These are phyloP conservation scores for Ambrosia hybrid DNA, from an alignment of 140 eudicot genomes.

Conservation along the genomic window DNA sequence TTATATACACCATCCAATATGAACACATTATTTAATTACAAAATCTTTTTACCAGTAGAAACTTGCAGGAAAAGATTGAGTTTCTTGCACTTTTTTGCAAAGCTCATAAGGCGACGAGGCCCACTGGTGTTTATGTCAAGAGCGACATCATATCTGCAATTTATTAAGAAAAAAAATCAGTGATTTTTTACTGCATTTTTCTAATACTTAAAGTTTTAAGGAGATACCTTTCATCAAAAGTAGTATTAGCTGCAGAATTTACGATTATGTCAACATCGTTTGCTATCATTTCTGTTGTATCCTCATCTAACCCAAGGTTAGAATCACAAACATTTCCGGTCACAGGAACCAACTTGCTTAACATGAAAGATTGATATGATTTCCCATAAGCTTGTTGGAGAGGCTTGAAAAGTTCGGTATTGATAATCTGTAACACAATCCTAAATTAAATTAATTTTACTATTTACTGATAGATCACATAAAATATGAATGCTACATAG, in stretches of 20 bases:
- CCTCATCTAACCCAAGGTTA: constrained; percentile 76
- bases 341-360: constrained; percentile 88
- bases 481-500: neutral
- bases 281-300: constrained; percentile 45
- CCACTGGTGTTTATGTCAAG: constrained; percentile 91
- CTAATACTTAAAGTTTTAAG: neutral
- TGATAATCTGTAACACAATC: constrained; percentile 55
- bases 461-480: constrained; percentile 1
- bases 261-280: constrained; percentile 73
- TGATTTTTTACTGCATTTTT: neutral
- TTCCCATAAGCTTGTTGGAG: constrained; percentile 80
- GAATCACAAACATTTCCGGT: constrained; percentile 85
- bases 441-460: constrained; percentile 33
- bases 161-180: neutral
- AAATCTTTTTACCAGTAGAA: constrained; percentile 65
- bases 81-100: constrained; percentile 77
- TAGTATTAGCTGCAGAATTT: constrained; percentile 37
- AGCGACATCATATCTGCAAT: constrained; percentile 83
- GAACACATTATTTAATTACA: neutral
- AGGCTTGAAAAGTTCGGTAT: constrained; percentile 75
- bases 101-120: constrained; percentile 80
- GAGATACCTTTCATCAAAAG: constrained; percentile 85
- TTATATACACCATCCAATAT: constrained; percentile 8
- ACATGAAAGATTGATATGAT: constrained; percentile 78
- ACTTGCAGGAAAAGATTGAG: constrained; percentile 85